Evolutionary conservation across 805 yeast species (phyloP).

Genomic region (Ogataea philodendri): DNA sequence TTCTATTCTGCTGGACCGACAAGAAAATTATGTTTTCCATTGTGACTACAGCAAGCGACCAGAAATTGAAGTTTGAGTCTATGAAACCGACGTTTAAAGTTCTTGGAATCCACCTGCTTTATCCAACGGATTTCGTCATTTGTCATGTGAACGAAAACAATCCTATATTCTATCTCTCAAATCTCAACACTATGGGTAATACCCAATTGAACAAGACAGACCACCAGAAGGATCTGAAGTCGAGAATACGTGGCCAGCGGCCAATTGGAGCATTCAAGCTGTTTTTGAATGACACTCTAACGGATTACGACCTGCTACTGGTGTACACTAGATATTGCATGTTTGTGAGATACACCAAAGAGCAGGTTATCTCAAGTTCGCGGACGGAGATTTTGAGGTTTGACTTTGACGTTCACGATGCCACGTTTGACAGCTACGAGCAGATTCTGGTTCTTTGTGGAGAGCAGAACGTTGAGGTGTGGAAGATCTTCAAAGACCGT

Average conservation of each 20-base stretch:
- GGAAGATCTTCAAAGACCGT: constrained; percentile 25
- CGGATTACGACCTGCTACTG: constrained; percentile 29
- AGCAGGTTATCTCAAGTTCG: constrained; percentile 23
- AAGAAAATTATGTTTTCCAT: constrained; percentile 37
- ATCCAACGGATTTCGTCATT: constrained; percentile 31
- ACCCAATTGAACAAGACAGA: constrained; percentile 25
- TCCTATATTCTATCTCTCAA: constrained; percentile 31
- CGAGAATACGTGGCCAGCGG: constrained; percentile 25
- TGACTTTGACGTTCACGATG: constrained; percentile 26
- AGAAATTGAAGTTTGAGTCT: constrained; percentile 25
- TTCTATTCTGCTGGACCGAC: constrained; percentile 54
- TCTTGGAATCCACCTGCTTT: constrained; percentile 23
- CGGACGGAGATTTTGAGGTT: constrained; percentile 29
- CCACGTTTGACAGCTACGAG: constrained; percentile 30
- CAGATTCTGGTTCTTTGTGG: constrained; percentile 25
- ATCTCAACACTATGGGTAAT: constrained; percentile 29
- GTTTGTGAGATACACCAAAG: constrained; percentile 26
- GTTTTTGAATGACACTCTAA: constrained; percentile 13
- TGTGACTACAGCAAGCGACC: constrained; percentile 28
- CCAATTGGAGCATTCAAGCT: constrained; percentile 32
- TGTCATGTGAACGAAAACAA: constrained; percentile 27
- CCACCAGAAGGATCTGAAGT: constrained; percentile 26
- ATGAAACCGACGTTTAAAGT: constrained; percentile 31
- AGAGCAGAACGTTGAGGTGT: constrained; percentile 27
- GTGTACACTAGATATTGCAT: constrained; percentile 31